These are phyloP conservation scores for Candida argentea DNA, from an alignment of 805 yeast genomes.

Conservation along the genomic window DNA sequence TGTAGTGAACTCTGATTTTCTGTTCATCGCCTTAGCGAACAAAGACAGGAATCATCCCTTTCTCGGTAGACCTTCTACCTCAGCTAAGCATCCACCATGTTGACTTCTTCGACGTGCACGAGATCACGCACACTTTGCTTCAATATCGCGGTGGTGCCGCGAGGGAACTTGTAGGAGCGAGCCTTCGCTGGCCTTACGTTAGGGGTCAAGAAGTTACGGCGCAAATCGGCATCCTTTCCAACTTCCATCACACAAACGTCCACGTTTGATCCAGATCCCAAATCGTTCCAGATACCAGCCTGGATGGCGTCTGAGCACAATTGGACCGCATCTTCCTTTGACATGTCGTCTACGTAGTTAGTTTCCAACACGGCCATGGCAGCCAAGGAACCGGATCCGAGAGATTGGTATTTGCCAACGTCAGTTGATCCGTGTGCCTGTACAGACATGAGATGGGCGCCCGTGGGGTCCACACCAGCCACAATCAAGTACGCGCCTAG, in stretches of 20 bases:
- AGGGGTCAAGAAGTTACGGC: constrained; percentile 85
- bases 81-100: constrained; percentile 27
- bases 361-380: constrained; percentile 97
- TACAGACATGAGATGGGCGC: constrained; percentile 83
- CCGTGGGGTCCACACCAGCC: constrained; percentile 97
- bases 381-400: constrained; percentile 96
- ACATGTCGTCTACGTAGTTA: constrained; percentile 69
- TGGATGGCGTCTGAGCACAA: constrained; percentile 88
- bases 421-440: constrained; percentile 99
- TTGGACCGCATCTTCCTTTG: constrained; percentile 83
- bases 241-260: constrained; percentile 95
- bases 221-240: constrained; percentile 77
- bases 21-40: no score
- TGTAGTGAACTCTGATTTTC: no score
- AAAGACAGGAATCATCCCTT: no score
- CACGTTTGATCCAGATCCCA: constrained; percentile 97
- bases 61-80: no score
- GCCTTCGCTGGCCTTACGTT: constrained; percentile 78
- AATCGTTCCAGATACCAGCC: constrained; percentile 98
- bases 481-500: constrained; percentile 95
- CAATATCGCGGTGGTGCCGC: constrained; percentile 91
- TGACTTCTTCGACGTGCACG: constrained; percentile 56
- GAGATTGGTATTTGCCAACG: constrained; percentile 82
- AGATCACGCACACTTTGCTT: constrained; percentile 55
- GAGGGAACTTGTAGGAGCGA: constrained; percentile 70